These are phyloP conservation scores for Candida boidinii DNA, from an alignment of 805 yeast species.

Conservation along the genomic window DNA sequence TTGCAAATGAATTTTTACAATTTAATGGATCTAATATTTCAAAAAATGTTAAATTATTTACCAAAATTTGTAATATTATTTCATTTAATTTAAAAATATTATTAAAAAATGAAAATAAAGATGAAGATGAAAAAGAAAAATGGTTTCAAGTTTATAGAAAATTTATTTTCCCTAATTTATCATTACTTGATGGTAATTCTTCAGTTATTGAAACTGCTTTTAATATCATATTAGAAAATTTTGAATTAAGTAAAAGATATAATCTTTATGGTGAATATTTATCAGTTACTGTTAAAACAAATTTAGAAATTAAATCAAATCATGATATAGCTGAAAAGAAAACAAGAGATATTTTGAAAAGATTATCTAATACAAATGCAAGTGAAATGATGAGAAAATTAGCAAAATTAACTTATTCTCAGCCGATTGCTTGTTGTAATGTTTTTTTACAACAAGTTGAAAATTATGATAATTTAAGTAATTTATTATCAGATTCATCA, in stretches of 20 bases:
- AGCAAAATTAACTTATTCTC: conserved; percentile 62
- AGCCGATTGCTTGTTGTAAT: conserved; percentile 71
- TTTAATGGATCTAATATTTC: conserved; percentile 52
- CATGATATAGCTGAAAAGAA: conserved; percentile 65
- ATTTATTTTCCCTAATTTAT: conserved; percentile 49
- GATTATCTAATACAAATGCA: conserved; percentile 76
- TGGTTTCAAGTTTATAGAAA: conserved; percentile 63
- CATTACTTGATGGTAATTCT: conserved; percentile 45
- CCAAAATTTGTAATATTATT: conserved; percentile 58
- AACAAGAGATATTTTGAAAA: conserved; percentile 68
- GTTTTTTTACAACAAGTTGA: conserved; percentile 77
- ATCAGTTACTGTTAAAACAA: conserved; percentile 46
- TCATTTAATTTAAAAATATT: conserved; percentile 23
- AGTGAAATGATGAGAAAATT: conserved; percentile 63
- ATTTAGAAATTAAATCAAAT: conserved; percentile 47
- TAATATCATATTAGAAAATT: conserved; percentile 36
- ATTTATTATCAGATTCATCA: conserved; percentile 71
- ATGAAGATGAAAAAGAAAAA: conserved; percentile 11
- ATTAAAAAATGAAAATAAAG: conserved; percentile 2
- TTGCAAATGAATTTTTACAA: conserved; percentile 40
- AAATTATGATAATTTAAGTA: conserved; percentile 81
- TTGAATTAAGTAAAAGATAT: conserved; percentile 56
- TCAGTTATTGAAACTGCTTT: conserved; percentile 54
- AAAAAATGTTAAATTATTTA: conserved; percentile 35
- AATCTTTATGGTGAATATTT: conserved; percentile 75